Base-by-base conservation (phyloP, 2,329 filamentous ascomycete genomes). In the Fusarium luffae region DNA sequence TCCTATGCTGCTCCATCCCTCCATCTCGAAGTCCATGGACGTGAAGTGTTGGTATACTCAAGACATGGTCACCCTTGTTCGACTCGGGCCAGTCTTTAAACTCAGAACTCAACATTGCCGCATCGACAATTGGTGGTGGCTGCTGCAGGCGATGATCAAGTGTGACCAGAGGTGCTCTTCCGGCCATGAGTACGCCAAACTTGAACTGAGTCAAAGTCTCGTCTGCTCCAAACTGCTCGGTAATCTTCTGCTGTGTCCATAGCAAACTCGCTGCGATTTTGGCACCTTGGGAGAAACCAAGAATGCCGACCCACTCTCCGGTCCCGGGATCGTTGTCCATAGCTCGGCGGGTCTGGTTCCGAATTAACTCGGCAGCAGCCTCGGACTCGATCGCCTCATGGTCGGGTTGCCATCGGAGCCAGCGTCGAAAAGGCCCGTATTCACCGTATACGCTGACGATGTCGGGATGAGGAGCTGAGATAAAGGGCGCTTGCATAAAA, bases 401-500 rank as follows among this genome's bases (percentile, higher is more conserved):
- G 21, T 87, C 83, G 4, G 84, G 84, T 37, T 87, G 79, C 88
- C 89, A 92, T 52, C 89, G 85, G 57, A 92, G 81, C 85, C 85
- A 86, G 63, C 84, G 81, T 69, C 82, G 82, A 77, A 92, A 94
- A 3, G 92, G 92, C 0, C 86, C 91, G 63, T 83, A 85, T 64
- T 88, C 84, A 46, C 85, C 85, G 77, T 92, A 94, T 7, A 92
- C 89, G 16, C 84, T 78, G 21, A 88, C 78, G 16, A 94, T 87
- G 68, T 87, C 89, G 0, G 88, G 84, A 42, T 90, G 89, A 1
- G 91, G 81, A 4, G 83, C 77, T 69, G 88, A 90, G 59, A 85
- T 82, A 77, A 90, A 92, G 2, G 92, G 91, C 0, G 84, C 92
- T 71, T 94, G 88, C 69, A 87, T 88, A 80, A 91, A 95, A 74